Percentiles rank a stretch among this genome's conserved stretches.
phyloP scores from a whole-genome alignment of 2,329 filamentous ascomycete genomes.

The Scopulariopsis brevicaulis region DNA sequence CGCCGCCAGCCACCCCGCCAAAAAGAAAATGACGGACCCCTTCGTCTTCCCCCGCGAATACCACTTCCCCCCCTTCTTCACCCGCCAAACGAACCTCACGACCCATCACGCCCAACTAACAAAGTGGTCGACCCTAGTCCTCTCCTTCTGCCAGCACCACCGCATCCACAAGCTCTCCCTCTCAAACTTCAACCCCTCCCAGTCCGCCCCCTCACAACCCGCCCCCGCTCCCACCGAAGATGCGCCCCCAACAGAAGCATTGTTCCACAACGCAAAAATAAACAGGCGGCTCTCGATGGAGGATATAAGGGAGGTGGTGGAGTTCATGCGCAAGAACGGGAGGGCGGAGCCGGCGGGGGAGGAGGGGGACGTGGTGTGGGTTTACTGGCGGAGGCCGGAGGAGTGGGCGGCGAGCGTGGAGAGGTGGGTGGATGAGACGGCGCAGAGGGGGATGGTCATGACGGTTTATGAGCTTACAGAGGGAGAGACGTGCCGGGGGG shows the following conservation, averaged over 20 bases:
- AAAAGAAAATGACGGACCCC: neutral
- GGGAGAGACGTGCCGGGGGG: conserved; percentile 65
- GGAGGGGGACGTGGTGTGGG: conserved; percentile 45
- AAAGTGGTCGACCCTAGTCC: conserved; percentile 81
- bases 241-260: conserved; percentile 12
- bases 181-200: conserved; percentile 38
- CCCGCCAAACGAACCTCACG: conserved; percentile 61
- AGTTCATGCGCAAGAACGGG: conserved; percentile 47
- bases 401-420: conserved; percentile 80
- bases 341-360: conserved; percentile 49
- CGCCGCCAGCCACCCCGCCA: neutral
- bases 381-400: conserved; percentile 79
- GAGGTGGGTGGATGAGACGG: conserved; percentile 77
- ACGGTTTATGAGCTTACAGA: conserved; percentile 87
- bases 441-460: conserved; percentile 77
- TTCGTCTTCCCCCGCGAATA: conserved; percentile 55
- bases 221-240: conserved; percentile 27
- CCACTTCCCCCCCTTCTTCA: conserved; percentile 79
- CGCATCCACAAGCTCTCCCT: conserved; percentile 66
- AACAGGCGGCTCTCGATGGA: conserved; percentile 35
- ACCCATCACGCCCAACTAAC: conserved; percentile 66
- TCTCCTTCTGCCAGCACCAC: conserved; percentile 71
- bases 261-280: conserved; percentile 48
- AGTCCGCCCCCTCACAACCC: conserved; percentile 21
- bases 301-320: conserved; percentile 46